Conservation (phyloP, 257 asterid genomes). For the Verbascum thapsus region DNA sequence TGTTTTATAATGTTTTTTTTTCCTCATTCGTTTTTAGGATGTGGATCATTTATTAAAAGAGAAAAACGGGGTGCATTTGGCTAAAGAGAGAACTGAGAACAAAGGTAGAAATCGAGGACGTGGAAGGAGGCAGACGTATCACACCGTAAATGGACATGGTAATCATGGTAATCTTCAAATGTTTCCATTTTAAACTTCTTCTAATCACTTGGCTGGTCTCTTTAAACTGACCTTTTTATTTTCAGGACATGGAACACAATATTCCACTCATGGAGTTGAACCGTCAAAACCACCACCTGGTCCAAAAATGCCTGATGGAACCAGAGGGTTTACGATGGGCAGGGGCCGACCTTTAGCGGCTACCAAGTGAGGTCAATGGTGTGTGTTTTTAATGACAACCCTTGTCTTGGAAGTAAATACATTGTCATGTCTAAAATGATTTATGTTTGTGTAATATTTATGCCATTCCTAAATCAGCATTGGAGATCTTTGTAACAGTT, state of each 20-base stretch:
- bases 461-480: constrained; percentile 13
- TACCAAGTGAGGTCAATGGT: constrained; percentile 27
- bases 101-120: constrained; percentile 64
- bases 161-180: constrained; percentile 57
- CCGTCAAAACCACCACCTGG: constrained; percentile 94
- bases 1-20: not conserved
- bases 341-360: constrained; percentile 76
- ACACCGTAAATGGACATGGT: constrained; percentile 74
- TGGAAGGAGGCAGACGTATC: constrained; percentile 76
- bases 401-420: constrained; percentile 28
- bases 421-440: constrained; percentile 19
- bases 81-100: constrained; percentile 58
- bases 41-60: constrained; percentile 51
- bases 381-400: constrained; percentile 24
- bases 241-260: constrained; percentile 63
- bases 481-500: constrained; percentile 12
- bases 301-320: constrained; percentile 98
- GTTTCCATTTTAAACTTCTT: constrained; percentile 4
- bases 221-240: not conserved
- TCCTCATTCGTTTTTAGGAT: constrained; percentile 42
- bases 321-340: constrained; percentile 86
- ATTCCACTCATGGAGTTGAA: constrained; percentile 52
- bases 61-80: constrained; percentile 48
- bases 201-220: not conserved
- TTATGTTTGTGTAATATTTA: not conserved